Base-by-base conservation (phyloP, 768 basidiomycete genomes). In the Lentinula lateritia region DNA sequence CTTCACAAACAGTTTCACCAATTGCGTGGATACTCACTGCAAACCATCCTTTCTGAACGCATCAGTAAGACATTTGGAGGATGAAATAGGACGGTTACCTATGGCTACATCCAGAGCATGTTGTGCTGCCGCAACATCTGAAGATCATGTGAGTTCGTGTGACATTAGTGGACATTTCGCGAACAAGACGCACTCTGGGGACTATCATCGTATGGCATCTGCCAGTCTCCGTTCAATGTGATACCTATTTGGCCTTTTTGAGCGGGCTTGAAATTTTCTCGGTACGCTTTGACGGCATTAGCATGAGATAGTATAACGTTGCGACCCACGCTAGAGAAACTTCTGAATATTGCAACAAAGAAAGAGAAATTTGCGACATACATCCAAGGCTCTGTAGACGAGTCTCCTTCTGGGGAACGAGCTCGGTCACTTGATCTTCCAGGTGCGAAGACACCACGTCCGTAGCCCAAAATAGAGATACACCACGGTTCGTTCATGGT, bases 401-500 rank as follows among this genome's bases (percentile, higher is more conserved):
- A 85, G 69, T 89, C 78, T 46, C 86, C 85, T 71, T 85, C 83
- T 3, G 81, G 72, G 43, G 80, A 85, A 60, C 84, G 80, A 57
- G 66, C 69, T 20, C 88, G 82, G 70, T 88, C 84, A 72, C 84
- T 87, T 66, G 83, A 85, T 59, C 86, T 76, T 42, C 88, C 87
- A 48, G 87, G 88, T 2, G 87, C 89, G 64, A 90, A 90, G 13
- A 85, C 80, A 50, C 87, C 89, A 50, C 82, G 78, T 13, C 85
- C 85, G 67, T 89, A 87, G n/a, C 89, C 88, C 52, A 87, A 74
- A 66, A 88, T 77, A 54, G 88, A 81, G 56, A 86, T 78, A 69
- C 85, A 85, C 87, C 85, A 88, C 0, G 88, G 88, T 74, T 92
- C 89, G 70, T 91, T 90, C 72, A 90, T 76, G 2, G 88, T 90